A percentile compares a stretch with the other conserved stretches of the same genome.
Evolutionary conservation across 192 early-diverging fungal species (phyloP).

Genomic region (Geranomyces variabilis): DNA sequence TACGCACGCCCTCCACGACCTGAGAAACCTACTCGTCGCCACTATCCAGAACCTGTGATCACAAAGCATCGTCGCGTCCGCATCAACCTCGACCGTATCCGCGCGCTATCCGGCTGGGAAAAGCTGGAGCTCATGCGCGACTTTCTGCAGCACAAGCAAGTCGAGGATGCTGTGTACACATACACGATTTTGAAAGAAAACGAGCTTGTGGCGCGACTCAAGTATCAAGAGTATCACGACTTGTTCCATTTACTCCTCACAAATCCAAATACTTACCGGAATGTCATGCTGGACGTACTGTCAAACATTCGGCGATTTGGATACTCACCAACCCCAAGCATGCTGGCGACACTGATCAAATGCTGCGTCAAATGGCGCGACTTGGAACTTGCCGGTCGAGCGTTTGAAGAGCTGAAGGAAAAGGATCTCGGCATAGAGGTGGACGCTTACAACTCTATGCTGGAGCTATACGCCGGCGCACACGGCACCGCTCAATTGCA

Average conservation of each 20-base stretch:
- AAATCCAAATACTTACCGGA: conserved; percentile 19
- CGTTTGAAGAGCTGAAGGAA: conserved; percentile 24
- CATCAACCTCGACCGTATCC: conserved; percentile 35
- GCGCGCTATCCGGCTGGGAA: conserved; percentile 34
- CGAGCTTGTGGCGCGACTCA: conserved; percentile 30
- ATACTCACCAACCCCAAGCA: conserved; percentile 15
- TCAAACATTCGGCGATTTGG: conserved; percentile 21
- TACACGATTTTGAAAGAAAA: conserved; percentile 36
- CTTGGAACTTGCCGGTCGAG: conserved; percentile 18
- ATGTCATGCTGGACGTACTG: conserved; percentile 16
- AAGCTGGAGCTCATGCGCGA: conserved; percentile 39
- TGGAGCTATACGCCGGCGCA: conserved; percentile 8
- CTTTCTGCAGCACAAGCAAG: conserved; percentile 29
- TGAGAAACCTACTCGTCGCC: background rate
- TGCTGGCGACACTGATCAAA: conserved; percentile 6
- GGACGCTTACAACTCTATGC: conserved; percentile 18
- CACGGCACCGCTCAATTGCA: conserved; percentile 11
- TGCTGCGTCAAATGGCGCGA: conserved; percentile 29
- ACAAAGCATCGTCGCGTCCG: conserved; percentile 5
- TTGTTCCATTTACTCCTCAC: conserved; percentile 33
- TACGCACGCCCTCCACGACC: background rate
- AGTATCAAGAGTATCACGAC: conserved; percentile 38
- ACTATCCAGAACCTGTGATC: conserved; percentile 8
- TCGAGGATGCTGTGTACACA: conserved; percentile 35
- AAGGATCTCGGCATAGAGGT: background rate